Evolutionary conservation across 2,329 filamentous ascomycete genomes (phyloP), one percentile per base, ranked within the genome.

Genomic region (Cercospora sp.): DNA sequence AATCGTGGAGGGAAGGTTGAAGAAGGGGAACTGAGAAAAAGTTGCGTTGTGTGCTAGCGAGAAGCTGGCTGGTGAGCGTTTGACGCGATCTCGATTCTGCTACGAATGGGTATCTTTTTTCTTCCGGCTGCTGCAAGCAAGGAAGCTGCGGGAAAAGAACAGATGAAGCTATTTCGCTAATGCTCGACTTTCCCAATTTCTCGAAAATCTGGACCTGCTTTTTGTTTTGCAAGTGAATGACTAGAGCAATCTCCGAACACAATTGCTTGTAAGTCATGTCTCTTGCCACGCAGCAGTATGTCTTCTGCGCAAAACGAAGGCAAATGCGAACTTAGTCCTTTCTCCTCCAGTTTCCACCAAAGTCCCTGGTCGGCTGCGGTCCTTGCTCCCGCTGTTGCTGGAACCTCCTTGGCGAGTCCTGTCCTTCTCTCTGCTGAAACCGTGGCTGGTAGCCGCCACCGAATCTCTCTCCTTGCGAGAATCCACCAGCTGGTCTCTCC

Each of bases 11-110:
- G 63, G 59, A 16, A 55, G 53, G 18, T 18, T 63, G 45, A 69
- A 69, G 63, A 69, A 69, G 63, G 61, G 18, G 5, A 69, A 61
- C 49, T 69, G 59, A 63, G 21, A 3, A 53, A 26, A 3, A 7
- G 28, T 18, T 28, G 45, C 7, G 13, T 30, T 30, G 28, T 30
- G 28, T 30, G 28, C 7, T 30, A 53, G 26, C n/a, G n/a, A 55
- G 45, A 32, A 32, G 7, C 21, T 12, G 3, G 30, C 32, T 28
- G 24, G 21, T 30, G 49, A 55, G 49, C 24, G 7, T 55, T 26
- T 28, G 3, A 8, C 12, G 7, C 6, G 24, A 28, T 55, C 24
- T 55, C 49, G 24, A 55, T 55, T 30, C 24, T 28, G 49, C 7
- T 55, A 55, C 49, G 49, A 55, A 28, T 26, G 49, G 49, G 49